Evolutionary conservation across 768 basidiomycete genomes (phyloP).

Genomic region (Daedaleopsis nitida): DNA sequence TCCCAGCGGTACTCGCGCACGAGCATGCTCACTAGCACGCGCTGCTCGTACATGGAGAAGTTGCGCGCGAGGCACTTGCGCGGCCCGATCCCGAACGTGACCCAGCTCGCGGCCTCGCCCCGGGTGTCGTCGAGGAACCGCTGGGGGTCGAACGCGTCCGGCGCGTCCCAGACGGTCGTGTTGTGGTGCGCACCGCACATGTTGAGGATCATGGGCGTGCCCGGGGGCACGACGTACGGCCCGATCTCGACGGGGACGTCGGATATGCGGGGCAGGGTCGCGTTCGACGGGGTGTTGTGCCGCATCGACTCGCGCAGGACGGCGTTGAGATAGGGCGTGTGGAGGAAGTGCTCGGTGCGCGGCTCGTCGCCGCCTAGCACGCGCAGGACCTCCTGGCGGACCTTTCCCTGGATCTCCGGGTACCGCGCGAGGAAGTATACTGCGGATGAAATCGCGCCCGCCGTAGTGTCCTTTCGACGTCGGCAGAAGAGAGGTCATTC

Average conservation of each 20-base stretch:
- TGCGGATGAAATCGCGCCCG: slow-evolving; percentile 38
- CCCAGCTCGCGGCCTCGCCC: slow-evolving; percentile 1
- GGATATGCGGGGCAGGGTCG: slow-evolving; percentile 26
- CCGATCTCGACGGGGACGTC: slow-evolving; percentile 36
- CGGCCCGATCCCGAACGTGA: slow-evolving; percentile 21
- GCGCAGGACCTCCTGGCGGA: slow-evolving; percentile 39
- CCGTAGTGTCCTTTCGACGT: slow-evolving; percentile 37
- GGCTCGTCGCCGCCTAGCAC: slow-evolving; percentile 34
- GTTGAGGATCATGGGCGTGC: slow-evolving; percentile 35
- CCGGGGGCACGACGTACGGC: slow-evolving; percentile 34
- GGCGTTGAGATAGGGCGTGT: slow-evolving; percentile 36
- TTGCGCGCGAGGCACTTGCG: slow-evolving; percentile 27
- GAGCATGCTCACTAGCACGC: slow-evolving; percentile 37
- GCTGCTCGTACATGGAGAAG: slow-evolving; percentile 35
- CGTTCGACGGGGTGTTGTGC: slow-evolving; percentile 31
- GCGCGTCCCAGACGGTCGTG: slow-evolving; percentile 47
- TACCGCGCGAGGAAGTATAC: slow-evolving; percentile 41
- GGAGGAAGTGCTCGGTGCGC: slow-evolving; percentile 30
- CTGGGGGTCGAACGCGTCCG: slow-evolving; percentile 53
- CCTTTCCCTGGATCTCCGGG: slow-evolving; percentile 37
- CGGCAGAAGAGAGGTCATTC: background rate
- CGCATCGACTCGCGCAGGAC: slow-evolving; percentile 44
- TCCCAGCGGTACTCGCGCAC: slow-evolving; percentile 37
- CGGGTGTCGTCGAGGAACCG: slow-evolving; percentile 40
- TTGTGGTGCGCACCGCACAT: slow-evolving; percentile 35